These are phyloP conservation scores for Geosmithia flava DNA, from an alignment of 2,329 filamentous ascomycete genomes.

Conservation along the genomic window DNA sequence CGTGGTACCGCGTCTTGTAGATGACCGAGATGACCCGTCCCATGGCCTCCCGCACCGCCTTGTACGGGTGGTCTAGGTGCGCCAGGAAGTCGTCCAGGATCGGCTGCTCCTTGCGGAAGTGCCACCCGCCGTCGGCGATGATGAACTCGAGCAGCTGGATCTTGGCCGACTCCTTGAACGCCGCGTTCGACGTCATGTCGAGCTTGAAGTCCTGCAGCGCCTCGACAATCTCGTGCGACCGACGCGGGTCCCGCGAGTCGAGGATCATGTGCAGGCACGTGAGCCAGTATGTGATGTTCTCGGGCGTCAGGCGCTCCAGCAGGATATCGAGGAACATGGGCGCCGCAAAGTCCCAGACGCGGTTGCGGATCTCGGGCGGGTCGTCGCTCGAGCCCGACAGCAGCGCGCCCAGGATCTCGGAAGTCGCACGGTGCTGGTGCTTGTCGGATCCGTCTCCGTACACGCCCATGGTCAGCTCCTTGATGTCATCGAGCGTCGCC, in stretches of 20 bases:
- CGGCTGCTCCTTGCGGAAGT: constrained; percentile 82
- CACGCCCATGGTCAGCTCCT: constrained; percentile 62
- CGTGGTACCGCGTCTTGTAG: constrained; percentile 84
- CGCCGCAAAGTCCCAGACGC: constrained; percentile 81
- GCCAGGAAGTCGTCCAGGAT: constrained; percentile 80
- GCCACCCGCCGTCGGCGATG: constrained; percentile 84
- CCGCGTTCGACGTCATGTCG: constrained; percentile 90
- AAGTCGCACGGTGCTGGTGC: constrained; percentile 90
- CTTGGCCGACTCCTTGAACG: constrained; percentile 97
- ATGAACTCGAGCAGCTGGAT: constrained; percentile 82
- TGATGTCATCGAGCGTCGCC: constrained; percentile 77
- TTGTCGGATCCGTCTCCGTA: constrained; percentile 94
- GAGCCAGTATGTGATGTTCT: constrained; percentile 91
- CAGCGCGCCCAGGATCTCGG: constrained; percentile 83
- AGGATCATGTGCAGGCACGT: constrained; percentile 84
- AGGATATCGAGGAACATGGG: constrained; percentile 80
- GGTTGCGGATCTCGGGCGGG: constrained; percentile 57
- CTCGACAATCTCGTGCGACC: constrained; percentile 75
- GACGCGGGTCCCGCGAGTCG: constrained; percentile 79
- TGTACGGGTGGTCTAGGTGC: constrained; percentile 95
- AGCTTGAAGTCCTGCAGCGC: constrained; percentile 75
- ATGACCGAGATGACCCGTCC: constrained; percentile 80
- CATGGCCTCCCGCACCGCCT: constrained; percentile 90
- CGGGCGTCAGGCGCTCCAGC: constrained; percentile 83
- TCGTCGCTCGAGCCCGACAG: constrained; percentile 72